These are phyloP conservation scores for Ogataea paraovalis DNA, from an alignment of 805 yeast genomes.

Conservation along the genomic window DNA sequence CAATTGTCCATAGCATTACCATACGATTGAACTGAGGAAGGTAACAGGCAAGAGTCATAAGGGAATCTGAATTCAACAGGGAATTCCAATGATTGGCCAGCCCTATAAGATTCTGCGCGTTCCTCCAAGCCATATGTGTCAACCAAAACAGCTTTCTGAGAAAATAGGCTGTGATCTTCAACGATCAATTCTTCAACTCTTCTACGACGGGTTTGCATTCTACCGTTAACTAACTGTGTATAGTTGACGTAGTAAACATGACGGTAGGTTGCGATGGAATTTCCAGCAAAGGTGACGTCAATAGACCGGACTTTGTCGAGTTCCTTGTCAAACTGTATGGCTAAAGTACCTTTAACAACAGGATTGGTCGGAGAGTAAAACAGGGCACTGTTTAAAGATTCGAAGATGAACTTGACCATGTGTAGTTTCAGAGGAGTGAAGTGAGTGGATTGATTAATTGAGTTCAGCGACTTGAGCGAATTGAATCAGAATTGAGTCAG, in stretches of 20 bases:
- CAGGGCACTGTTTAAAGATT: background rate
- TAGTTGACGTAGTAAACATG: conserved; percentile 6
- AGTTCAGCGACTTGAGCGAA: no score
- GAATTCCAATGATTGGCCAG: conserved; percentile 1
- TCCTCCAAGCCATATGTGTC: background rate
- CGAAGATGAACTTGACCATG: background rate
- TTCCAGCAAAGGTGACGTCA: conserved; percentile 12
- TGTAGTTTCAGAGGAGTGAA: no score
- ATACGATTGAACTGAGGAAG: background rate
- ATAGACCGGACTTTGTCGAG: conserved; percentile 6
- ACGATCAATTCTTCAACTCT: conserved; percentile 4
- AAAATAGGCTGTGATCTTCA: conserved; percentile 10
- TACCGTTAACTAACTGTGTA: background rate
- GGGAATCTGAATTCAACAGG: conserved; percentile 1
- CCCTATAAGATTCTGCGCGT: background rate
- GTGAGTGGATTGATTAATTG: no score
- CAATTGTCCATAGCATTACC: background rate
- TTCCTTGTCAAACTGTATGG: conserved; percentile 4
- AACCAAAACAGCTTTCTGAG: conserved; percentile 1
- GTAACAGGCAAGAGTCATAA: background rate
- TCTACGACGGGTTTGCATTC: background rate
- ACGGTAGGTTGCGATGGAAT: conserved; percentile 6
- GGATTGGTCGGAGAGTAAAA: conserved; percentile 14
- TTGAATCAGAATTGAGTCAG: no score
- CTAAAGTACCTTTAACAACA: conserved; percentile 10